Evolutionary conservation across 179 eudicot genomes (phyloP), one percentile per base, ranked within the genome.

Genomic region (Silene vulgaris): DNA sequence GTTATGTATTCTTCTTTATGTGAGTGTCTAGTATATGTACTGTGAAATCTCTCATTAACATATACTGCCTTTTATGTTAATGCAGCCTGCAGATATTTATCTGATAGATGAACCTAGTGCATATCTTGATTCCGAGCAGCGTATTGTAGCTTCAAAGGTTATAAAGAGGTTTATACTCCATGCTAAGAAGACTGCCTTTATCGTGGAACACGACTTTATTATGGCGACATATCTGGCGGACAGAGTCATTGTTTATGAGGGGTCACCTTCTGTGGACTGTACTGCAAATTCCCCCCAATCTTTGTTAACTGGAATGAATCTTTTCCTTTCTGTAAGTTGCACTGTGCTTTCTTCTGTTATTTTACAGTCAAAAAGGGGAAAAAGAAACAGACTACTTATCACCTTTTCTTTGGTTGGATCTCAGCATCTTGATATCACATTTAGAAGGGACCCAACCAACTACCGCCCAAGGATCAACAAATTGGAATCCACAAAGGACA

Each of bases 211-310:
- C 72, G 99, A 95, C 80, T 95, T 95, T 70, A 95, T 95, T 3
- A 95, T 95, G 99, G 97, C 99, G 73, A 95, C 96, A 52, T 95
- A 95, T 83, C 81, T 95, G 82, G 99, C 97, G 8, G 99, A 95
- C 74, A 84, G 97, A 76, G 99, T 95, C 56, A 87, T 95, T 82
- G 97, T 95, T 65, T 95, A 88, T 48, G 97, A 95, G 80, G 99
- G 99, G 50, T 78, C 30, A n/a, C 89, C 98, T 40, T 94, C 98
- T 0, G 81, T 94, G 56, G 96, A 90, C 77, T 95, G 99, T 87
- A 78, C 77, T 73, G 99, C 99, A 56, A 95, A 92, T 76, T 43
- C 96, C 40, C 99, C 99, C 30, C 97, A 92, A 78, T 95, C 99
- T 5, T 80, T 92, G 71, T 82, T 92, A 86, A 90, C 93, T 26